Evolutionary conservation across 768 basidiomycete genomes (phyloP).

Genomic region (Pulveroboletus sp.): DNA sequence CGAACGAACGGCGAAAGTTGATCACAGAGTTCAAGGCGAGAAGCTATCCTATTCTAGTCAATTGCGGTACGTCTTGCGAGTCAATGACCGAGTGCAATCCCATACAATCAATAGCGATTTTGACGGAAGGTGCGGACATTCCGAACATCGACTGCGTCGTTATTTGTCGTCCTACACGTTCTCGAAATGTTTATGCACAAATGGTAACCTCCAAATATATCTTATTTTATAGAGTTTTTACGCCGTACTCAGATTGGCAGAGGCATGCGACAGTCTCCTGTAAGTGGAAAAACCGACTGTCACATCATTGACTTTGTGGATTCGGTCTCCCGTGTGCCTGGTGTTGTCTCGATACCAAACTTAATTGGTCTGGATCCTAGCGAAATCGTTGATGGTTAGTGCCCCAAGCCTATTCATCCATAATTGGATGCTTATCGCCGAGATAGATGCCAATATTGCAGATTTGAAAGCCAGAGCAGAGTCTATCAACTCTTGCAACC

Average conservation of each 20-base stretch:
- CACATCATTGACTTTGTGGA: conserved; percentile 91
- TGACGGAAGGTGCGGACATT: conserved; percentile 94
- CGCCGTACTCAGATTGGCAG: conserved; percentile 68
- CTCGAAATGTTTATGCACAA: conserved; percentile 84
- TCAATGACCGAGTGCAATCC: neutral
- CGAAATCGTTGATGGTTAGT: conserved; percentile 55
- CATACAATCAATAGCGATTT: conserved; percentile 47
- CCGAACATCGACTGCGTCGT: conserved; percentile 92
- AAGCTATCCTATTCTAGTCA: conserved; percentile 79
- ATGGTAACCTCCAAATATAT: conserved; percentile 53
- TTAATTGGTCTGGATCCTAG: conserved; percentile 81
- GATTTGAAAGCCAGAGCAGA: conserved; percentile 41
- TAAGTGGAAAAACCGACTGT: conserved; percentile 79
- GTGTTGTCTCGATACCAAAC: conserved; percentile 74
- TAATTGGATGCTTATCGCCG: neutral
- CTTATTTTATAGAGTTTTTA: neutral
- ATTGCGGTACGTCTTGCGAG: conserved; percentile 61
- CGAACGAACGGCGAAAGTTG: conserved; percentile 56
- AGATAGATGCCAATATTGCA: conserved; percentile 48
- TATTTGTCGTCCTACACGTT: conserved; percentile 83
- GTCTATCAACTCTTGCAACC: conserved; percentile 9
- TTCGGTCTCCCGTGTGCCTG: conserved; percentile 57
- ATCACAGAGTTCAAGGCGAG: conserved; percentile 66
- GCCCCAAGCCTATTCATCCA: neutral
- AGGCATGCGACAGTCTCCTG: conserved; percentile 82